Base-by-base conservation (phyloP, 2,329 filamentous ascomycete genomes). In the Thelonectria rubi region DNA sequence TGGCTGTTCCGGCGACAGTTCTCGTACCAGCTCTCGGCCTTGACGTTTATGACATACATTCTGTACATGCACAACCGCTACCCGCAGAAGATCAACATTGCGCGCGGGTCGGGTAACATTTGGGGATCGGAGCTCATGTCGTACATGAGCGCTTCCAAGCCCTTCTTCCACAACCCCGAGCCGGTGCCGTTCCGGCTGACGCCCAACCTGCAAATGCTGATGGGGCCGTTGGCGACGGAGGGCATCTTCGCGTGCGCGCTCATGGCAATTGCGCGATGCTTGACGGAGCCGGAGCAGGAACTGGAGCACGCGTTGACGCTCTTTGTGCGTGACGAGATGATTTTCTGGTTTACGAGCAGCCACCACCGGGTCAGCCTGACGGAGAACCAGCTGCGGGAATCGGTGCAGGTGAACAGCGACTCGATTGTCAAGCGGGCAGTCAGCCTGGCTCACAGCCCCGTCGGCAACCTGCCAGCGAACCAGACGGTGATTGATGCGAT, bases 1-100 rank as follows among this genome's bases (percentile, higher is more conserved):
- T 99, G 94, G 93, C 86, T 99, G 60, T 99, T 99, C 92, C 91
- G 95, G 61, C 90, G 94, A 61, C 94, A 97, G 68, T 97, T 99
- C 80, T 91, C 93, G 20, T 97, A 98, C 81, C 95, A 99, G 79
- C 89, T 97, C 64, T 94, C 95, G 18, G 88, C 94, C 2, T 85
- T 98, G 66, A 97, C 95, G 1, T 99, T 99, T 80, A 97, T 99
- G 91, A 98, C 95, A 4, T 99, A 98, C 75, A 91, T 97, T 61
- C 90, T 99, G 81, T 94, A 94, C 80, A 98, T 99, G 88, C 93
- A 94, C 75, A 93, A 93, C 76, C 91, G 95, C 30, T 97, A 95
- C 77, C 96, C 95, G 6, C 93, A 94, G 78, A 99, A 99, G 84
- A 90, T 98, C 77, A 91, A 91, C 78, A 96, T 99, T 72, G 91